These are phyloP conservation scores for Chaetomium sp. DNA, from an alignment of 2,329 filamentous ascomycete genomes.

Conservation along the genomic window DNA sequence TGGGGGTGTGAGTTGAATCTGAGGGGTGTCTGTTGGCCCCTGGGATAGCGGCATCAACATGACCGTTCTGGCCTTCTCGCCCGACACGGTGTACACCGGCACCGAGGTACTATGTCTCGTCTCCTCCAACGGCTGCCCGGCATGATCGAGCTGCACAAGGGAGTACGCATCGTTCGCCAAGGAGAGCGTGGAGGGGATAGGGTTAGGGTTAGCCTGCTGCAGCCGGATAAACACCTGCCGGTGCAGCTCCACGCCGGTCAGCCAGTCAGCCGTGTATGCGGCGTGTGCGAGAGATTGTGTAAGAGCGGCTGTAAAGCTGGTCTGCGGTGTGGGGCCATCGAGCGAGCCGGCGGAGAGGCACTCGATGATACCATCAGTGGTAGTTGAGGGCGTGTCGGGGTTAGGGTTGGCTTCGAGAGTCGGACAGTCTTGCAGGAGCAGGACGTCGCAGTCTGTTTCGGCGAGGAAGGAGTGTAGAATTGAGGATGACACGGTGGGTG, in stretches of 20 bases:
- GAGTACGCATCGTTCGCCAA: constrained; percentile 12
- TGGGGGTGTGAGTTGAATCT: background rate
- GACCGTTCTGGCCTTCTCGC: constrained; percentile 12
- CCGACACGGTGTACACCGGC: constrained; percentile 3
- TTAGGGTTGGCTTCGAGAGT: constrained; percentile 39
- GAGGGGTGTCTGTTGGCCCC: background rate
- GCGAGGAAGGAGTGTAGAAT: constrained; percentile 14
- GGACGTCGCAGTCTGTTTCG: constrained; percentile 23
- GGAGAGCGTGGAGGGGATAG: constrained; percentile 2
- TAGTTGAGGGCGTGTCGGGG: constrained; percentile 38
- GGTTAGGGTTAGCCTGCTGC: background rate
- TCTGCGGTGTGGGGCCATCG: too few species aligned
- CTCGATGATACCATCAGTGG: too few species aligned
- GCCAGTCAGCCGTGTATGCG: constrained; percentile 11
- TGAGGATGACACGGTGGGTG: constrained; percentile 15
- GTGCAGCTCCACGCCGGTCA: constrained; percentile 17
- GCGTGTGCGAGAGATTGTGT: constrained; percentile 19
- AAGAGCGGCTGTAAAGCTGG: constrained; percentile 12
- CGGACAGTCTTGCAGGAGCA: constrained; percentile 34
- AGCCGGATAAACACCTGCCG: constrained; percentile 13
- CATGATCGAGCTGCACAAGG: constrained; percentile 14
- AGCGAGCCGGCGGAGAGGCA: too few species aligned
- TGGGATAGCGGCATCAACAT: constrained; percentile 11
- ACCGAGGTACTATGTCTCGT: constrained; percentile 7
- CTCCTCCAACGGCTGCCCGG: constrained; percentile 14